Base-by-base conservation (phyloP, 148 eudicot species). In the Spergularia bocconei region DNA sequence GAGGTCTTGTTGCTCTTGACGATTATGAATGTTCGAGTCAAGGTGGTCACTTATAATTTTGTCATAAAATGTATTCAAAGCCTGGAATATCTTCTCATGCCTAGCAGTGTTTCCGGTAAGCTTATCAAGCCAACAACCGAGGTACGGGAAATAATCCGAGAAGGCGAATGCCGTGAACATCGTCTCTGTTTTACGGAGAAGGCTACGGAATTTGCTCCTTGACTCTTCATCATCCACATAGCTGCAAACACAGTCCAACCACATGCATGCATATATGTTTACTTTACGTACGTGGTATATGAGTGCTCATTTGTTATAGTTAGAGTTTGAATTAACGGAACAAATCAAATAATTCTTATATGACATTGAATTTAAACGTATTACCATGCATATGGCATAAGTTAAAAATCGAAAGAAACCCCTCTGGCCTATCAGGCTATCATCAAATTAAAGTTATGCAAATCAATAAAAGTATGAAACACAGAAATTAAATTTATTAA, bases 91-190 rank as follows among this genome's bases (percentile, higher is more conserved):
- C 38, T 53, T 80, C 63, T 77, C 74, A 7, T 77, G 77, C 64
- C 74, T 70, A 36, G 73, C 51, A 23, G 62, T 57, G 9, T 68
- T 13, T 39, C 79, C 81, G 0, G 13, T 57, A 14, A 83, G 23
- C 64, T 56, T 80, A 70, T 83, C 86, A 5, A 77, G 16, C 86
- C 83, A 83, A 4, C 14, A 17, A 13, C 83, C 79, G 6, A 74
- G 11, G 1, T 2, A 64, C 20, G 86, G 84, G 39, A 80, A 78
- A 75, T 75, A 68, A 64, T 84, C 86, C 0, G 62, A 48, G 53
- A 74, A 74, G 17, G 52, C 78, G 63, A 84, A 75, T 16, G 21
- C 55, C 36, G n/a, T 63, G 11, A 78, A 74, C 56, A 66, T 7
- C n/a, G 50, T 71, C 65, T 77, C 77, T 4, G 63, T 29, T 41